A percentile compares a stretch with the other conserved stretches of the same genome.
Evolutionary conservation across 2,329 filamentous ascomycete genomes (phyloP).

Genomic region (Myriangium duriaei): DNA sequence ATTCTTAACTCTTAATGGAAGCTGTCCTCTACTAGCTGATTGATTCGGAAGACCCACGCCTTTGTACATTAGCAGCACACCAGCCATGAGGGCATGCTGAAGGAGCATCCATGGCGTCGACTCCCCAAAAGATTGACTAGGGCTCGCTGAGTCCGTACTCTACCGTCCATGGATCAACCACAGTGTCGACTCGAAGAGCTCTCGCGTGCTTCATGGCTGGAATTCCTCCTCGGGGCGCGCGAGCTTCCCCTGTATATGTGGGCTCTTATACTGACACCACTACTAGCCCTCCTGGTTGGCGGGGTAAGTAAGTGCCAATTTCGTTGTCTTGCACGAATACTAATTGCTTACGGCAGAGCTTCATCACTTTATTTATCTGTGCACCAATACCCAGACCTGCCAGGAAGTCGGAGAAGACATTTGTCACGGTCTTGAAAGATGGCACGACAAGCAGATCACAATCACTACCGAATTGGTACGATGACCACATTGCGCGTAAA

Average conservation of each 20-base stretch:
- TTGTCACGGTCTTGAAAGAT: slow-evolving; percentile 59
- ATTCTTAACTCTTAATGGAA: too few relatives aligned
- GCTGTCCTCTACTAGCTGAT: too few relatives aligned
- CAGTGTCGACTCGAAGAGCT: too few relatives aligned
- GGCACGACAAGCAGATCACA: slow-evolving; percentile 44
- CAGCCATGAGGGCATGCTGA: too few relatives aligned
- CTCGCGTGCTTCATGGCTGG: too few relatives aligned
- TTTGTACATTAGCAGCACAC: too few relatives aligned
- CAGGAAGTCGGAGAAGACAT: slow-evolving; percentile 69
- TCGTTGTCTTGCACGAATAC: background rate
- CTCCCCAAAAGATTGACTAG: too few relatives aligned
- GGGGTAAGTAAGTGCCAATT: background rate
- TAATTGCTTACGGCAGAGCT: slow-evolving; percentile 15
- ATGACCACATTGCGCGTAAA: slow-evolving; percentile 54
- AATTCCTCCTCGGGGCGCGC: background rate
- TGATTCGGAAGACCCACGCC: too few relatives aligned
- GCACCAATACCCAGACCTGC: slow-evolving; percentile 69
- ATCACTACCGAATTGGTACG: slow-evolving; percentile 74
- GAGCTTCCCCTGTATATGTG: background rate
- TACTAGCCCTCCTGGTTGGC: slow-evolving; percentile 4
- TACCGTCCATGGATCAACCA: too few relatives aligned
- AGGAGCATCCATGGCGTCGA: too few relatives aligned
- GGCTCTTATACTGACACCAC: slow-evolving; percentile 4
- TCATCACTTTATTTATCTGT: slow-evolving; percentile 51
- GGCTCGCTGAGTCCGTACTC: too few relatives aligned